A percentile compares a stretch with the other conserved stretches of the same genome.
phyloP scores from a whole-genome alignment of 495 filamentous ascomycete species.

The Evernia prunastri region DNA sequence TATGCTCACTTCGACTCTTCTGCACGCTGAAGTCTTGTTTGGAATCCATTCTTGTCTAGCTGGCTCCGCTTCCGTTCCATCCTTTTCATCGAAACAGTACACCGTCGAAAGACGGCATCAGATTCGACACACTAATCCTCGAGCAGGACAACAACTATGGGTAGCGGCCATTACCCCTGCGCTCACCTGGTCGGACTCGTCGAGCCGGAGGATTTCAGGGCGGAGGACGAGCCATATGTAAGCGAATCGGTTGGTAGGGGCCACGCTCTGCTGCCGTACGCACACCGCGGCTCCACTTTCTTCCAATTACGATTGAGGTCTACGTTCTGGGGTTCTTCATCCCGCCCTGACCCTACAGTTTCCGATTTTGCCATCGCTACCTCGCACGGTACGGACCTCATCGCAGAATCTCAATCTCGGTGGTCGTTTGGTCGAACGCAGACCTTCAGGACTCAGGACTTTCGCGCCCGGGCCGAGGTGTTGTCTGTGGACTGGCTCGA shows the following conservation, averaged over 20 bases:
- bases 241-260: neutral
- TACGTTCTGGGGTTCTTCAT: slow-evolving; percentile 17
- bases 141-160: slow-evolving; percentile 5
- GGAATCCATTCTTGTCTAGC: neutral
- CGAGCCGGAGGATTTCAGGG: neutral
- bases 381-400: neutral
- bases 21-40: neutral
- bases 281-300: neutral
- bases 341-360: neutral
- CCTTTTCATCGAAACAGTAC: neutral
- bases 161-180: neutral
- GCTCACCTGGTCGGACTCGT: neutral
- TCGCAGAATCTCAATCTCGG: slow-evolving; percentile 7
- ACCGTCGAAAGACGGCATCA: no score
- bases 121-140: neutral
- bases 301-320: neutral
- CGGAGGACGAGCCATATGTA: neutral
- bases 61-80: no score
- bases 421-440: slow-evolving; percentile 2
- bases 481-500: slow-evolving; percentile 20
- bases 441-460: neutral
- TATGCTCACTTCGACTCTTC: neutral
- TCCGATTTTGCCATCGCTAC: slow-evolving; percentile 18
- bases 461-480: neutral
- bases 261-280: neutral